Conservation (phyloP, 2,329 filamentous ascomycete genomes). For the Byssochlamys sp. region DNA sequence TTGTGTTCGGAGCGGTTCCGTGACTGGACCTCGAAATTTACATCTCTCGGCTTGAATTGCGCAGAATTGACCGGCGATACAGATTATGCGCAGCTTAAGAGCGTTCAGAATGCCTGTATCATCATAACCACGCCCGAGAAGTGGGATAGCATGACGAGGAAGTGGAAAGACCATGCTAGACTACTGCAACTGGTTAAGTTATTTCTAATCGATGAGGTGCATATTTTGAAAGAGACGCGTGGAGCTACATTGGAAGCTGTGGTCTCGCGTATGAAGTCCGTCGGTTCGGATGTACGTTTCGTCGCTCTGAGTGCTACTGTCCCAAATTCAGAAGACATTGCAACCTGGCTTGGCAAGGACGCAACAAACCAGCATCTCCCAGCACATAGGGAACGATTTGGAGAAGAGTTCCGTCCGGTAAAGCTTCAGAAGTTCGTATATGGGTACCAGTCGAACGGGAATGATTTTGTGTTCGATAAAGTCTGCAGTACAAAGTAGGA, state of each 20-base stretch:
- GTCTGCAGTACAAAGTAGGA: constrained; percentile 51
- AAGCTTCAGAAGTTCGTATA: constrained; percentile 66
- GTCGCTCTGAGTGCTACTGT: constrained; percentile 75
- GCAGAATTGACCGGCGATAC: constrained; percentile 77
- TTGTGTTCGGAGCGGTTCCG: constrained; percentile 65
- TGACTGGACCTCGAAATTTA: constrained; percentile 71
- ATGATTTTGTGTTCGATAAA: constrained; percentile 71
- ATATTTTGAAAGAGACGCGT: constrained; percentile 70
- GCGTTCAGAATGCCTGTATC: constrained; percentile 64
- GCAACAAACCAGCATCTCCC: constrained; percentile 51
- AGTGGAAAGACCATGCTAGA: constrained; percentile 71
- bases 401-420: constrained; percentile 71
- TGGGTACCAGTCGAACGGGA: constrained; percentile 54
- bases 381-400: constrained; percentile 60
- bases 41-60: constrained; percentile 55
- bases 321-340: constrained; percentile 72
- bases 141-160: constrained; percentile 81
- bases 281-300: constrained; percentile 65
- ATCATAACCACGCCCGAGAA: constrained; percentile 85
- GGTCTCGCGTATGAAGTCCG: constrained; percentile 77
- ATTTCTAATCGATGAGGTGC: constrained; percentile 79
- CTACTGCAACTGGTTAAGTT: constrained; percentile 67
- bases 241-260: constrained; percentile 75
- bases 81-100: constrained; percentile 54
- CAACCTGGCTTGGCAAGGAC: constrained; percentile 65